Evolutionary conservation across 2,329 filamentous ascomycete species (phyloP).

Genomic region (Cadophora sp.): DNA sequence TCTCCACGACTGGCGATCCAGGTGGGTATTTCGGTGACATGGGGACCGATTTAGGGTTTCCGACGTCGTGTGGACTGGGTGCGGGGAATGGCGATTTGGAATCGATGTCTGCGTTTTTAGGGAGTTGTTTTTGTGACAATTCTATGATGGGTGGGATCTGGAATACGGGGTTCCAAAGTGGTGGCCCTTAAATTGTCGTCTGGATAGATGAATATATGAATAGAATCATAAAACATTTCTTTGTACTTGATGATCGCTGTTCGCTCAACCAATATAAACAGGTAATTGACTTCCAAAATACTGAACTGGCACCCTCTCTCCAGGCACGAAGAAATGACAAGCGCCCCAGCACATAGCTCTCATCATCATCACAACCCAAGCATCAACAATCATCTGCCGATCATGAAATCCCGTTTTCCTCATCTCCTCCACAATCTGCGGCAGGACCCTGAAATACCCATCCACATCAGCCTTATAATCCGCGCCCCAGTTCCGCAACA

Average conservation of each 20-base stretch:
- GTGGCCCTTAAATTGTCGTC: neutral
- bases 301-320: constrained; percentile 31
- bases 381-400: constrained; percentile 32
- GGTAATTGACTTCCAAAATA: constrained; percentile 37
- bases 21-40: neutral
- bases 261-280: constrained; percentile 33
- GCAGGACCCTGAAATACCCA: constrained; percentile 30
- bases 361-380: constrained; percentile 37
- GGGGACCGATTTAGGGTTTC: neutral
- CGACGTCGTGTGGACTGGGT: neutral
- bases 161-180: constrained; percentile 22
- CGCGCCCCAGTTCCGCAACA: constrained; percentile 18
- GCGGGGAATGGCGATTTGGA: constrained; percentile 12
- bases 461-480: constrained; percentile 33
- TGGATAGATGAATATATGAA: neutral
- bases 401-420: constrained; percentile 26
- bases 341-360: constrained; percentile 37
- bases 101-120: constrained; percentile 26
- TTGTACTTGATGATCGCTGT: too few relatives aligned
- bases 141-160: constrained; percentile 22
- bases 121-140: constrained; percentile 21
- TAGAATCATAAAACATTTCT: too few relatives aligned
- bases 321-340: constrained; percentile 37
- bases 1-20: neutral
- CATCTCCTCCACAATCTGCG: constrained; percentile 30